A percentile compares a stretch with the other conserved stretches of the same genome.
Evolutionary conservation across 2,329 filamentous ascomycete species (phyloP).

Genomic region (Trichoderma afroharzianum): DNA sequence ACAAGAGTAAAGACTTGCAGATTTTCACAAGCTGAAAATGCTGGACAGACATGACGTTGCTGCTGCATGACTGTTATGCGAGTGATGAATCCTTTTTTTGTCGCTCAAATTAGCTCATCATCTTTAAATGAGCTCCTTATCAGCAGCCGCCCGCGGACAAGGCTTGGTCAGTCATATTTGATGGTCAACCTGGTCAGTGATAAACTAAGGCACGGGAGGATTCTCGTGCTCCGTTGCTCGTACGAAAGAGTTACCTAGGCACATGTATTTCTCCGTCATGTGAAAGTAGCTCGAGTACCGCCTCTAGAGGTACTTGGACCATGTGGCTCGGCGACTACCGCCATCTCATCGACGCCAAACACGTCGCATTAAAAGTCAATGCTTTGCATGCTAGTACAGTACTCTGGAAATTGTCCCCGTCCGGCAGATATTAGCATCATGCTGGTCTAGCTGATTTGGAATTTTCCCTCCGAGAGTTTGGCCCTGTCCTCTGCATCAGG

Average conservation of each 20-base stretch:
- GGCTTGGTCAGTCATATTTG: background rate
- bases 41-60: background rate
- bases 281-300: constrained; percentile 1
- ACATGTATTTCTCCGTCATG: constrained; percentile 15
- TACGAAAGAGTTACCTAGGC: background rate
- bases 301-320: background rate
- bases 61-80: background rate
- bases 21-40: background rate
- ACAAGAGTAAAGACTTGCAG: background rate
- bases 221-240: background rate
- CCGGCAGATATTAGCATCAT: background rate
- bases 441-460: constrained; percentile 8
- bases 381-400: background rate
- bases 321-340: background rate
- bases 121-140: background rate
- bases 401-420: background rate
- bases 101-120: background rate
- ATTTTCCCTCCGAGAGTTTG: background rate
- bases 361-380: constrained; percentile 1
- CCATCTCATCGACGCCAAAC: background rate
- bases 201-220: background rate
- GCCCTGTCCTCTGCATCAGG: background rate
- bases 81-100: background rate
- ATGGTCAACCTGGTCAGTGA: background rate
- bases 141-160: background rate